These are phyloP conservation scores for Saccharum officinarum DNA, from an alignment of 176 grass and related monocot species.

Conservation along the genomic window DNA sequence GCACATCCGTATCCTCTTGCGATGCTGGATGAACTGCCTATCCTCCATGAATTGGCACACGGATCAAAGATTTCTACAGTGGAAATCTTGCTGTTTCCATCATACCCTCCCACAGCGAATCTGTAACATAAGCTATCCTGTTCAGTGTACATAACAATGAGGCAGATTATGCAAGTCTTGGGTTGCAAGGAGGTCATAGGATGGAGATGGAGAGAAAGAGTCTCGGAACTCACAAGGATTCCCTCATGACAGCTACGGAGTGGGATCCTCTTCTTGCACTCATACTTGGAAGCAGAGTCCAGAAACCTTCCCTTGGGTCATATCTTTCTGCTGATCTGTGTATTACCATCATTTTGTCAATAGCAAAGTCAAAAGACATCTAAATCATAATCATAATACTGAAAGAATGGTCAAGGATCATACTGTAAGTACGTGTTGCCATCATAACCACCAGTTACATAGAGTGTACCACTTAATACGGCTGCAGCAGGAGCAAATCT, in stretches of 20 bases:
- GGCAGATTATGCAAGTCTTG: background rate
- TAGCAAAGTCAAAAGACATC: background rate
- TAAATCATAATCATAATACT: background rate
- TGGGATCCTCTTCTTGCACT: conserved; percentile 62
- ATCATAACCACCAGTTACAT: conserved; percentile 82
- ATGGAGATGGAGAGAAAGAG: background rate
- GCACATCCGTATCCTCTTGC: conserved; percentile 69
- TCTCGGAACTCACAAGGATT: conserved; percentile 48
- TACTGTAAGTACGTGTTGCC: conserved; percentile 70
- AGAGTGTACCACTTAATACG: conserved; percentile 51
- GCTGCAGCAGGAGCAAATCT: conserved; percentile 68
- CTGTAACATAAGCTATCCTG: conserved; percentile 29
- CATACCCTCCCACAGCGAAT: conserved; percentile 65
- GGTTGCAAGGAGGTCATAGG: conserved; percentile 6
- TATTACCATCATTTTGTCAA: conserved; percentile 10
- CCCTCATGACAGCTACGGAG: conserved; percentile 50
- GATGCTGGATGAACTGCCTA: conserved; percentile 38
- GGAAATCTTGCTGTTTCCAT: conserved; percentile 50
- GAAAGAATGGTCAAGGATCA: conserved; percentile 29
- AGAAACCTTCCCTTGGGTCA: conserved; percentile 94
- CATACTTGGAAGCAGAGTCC: conserved; percentile 73
- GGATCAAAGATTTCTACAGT: conserved; percentile 75
- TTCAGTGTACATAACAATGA: background rate
- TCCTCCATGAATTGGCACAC: conserved; percentile 59
- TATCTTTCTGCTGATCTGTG: conserved; percentile 83